A percentile compares a stretch with the other conserved stretches of the same genome.
Evolutionary conservation across 2,329 filamentous ascomycete species (phyloP).

Genomic region (Madurella mycetomatis): DNA sequence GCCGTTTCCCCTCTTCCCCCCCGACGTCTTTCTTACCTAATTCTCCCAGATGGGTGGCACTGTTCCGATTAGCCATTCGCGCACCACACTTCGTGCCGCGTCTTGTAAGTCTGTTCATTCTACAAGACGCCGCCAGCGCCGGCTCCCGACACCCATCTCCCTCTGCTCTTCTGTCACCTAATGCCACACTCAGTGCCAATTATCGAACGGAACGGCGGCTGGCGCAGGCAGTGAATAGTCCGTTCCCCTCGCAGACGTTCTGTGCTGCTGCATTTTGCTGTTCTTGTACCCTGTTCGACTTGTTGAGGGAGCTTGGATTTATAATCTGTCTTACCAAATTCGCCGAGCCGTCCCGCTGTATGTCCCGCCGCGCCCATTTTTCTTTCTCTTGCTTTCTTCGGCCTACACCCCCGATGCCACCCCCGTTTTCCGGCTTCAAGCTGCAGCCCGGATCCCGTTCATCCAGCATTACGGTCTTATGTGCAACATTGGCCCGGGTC

Average conservation of each 20-base stretch:
- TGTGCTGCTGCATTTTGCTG: not conserved
- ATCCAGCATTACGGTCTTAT: not conserved
- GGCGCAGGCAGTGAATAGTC: not conserved
- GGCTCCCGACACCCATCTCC: not conserved
- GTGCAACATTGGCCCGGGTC: constrained; percentile 7
- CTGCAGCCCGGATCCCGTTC: constrained; percentile 4
- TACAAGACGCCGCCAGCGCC: constrained; percentile 6
- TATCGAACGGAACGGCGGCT: not conserved
- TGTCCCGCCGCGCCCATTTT: not conserved
- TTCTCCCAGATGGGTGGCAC: constrained; percentile 8
- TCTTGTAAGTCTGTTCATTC: constrained; percentile 15
- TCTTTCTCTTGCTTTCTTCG: not conserved
- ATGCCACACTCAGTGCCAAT: not conserved
- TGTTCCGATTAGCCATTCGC: constrained; percentile 11
- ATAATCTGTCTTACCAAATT: constrained; percentile 12
- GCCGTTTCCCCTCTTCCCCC: constrained; percentile 7
- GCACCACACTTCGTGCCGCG: constrained; percentile 5
- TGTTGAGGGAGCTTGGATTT: constrained; percentile 8
- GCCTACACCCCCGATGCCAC: not conserved
- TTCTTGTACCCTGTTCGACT: not conserved
- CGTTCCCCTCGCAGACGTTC: not conserved
- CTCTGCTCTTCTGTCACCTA: not conserved
- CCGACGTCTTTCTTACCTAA: constrained; percentile 21
- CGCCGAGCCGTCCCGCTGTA: constrained; percentile 3
- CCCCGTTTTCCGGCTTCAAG: constrained; percentile 4